Evolutionary conservation across 192 early-diverging fungal species (phyloP).

Genomic region (Rhizophlyctis rosea): DNA sequence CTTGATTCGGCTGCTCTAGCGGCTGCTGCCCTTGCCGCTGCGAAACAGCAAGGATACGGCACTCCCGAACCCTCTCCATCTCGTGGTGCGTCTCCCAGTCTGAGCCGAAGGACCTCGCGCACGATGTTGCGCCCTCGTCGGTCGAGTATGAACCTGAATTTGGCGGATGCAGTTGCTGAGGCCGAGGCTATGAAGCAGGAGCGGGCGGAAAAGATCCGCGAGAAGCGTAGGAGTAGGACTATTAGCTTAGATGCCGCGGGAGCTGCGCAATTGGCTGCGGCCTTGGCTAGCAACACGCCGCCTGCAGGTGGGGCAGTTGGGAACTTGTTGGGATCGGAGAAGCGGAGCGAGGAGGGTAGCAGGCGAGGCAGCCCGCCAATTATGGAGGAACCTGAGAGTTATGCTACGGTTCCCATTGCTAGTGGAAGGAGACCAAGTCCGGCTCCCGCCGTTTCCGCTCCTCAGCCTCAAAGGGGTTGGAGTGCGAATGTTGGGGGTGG

Average conservation of each 20-base stretch:
- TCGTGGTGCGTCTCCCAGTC: conserved; percentile 11
- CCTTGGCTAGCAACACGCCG: too few species aligned
- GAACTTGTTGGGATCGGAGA: too few species aligned
- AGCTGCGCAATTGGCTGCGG: conserved; percentile 1
- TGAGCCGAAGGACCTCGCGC: conserved; percentile 1
- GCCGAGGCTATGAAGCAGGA: conserved; percentile 39
- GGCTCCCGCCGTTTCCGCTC: neutral
- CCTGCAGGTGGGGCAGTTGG: too few species aligned
- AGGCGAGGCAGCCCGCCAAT: too few species aligned
- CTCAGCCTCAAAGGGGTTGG: neutral
- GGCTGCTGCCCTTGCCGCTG: conserved; percentile 21
- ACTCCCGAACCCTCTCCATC: neutral
- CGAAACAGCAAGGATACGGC: conserved; percentile 16
- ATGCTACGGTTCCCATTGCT: too few species aligned
- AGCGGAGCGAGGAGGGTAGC: too few species aligned
- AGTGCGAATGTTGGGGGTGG: conserved; percentile 6
- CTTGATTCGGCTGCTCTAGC: conserved; percentile 17
- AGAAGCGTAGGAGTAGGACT: conserved; percentile 32
- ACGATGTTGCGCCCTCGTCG: conserved; percentile 8
- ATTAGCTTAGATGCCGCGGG: neutral
- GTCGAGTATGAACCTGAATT: conserved; percentile 26
- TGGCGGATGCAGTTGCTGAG: conserved; percentile 27
- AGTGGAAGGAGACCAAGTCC: neutral
- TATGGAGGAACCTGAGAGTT: too few species aligned
- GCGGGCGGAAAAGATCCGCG: conserved; percentile 43